These are phyloP conservation scores for Stylonectria norvegica DNA, from an alignment of 2,329 filamentous ascomycete genomes.

Conservation along the genomic window DNA sequence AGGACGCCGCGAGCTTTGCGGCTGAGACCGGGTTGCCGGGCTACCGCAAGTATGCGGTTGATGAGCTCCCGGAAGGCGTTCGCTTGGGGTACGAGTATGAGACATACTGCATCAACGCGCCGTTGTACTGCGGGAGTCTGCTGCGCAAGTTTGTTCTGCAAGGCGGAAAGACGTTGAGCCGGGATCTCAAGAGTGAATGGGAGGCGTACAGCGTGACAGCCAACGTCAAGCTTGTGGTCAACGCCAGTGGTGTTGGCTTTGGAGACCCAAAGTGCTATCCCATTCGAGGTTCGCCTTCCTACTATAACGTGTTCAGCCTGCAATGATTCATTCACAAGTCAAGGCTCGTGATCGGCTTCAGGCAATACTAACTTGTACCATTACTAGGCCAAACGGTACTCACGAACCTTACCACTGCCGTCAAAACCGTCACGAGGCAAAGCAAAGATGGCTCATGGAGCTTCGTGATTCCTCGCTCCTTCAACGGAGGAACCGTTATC, in stretches of 20 bases:
- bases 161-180: constrained; percentile 28
- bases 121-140: constrained; percentile 46
- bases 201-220: constrained; percentile 28
- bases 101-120: constrained; percentile 54
- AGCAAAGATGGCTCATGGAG: constrained; percentile 60
- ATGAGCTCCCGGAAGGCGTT: constrained; percentile 42
- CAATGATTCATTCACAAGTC: too few relatives aligned
- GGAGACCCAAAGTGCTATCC: constrained; percentile 32
- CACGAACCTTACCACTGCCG: constrained; percentile 35
- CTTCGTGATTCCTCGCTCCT: constrained; percentile 59
- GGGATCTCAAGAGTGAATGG: constrained; percentile 30
- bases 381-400: constrained; percentile 33
- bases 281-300: constrained; percentile 27
- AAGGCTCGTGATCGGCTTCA: too few relatives aligned
- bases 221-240: constrained; percentile 27
- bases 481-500: constrained; percentile 61
- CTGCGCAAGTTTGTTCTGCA: constrained; percentile 31
- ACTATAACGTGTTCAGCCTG: not conserved
- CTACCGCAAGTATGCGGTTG: constrained; percentile 26
- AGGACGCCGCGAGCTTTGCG: constrained; percentile 24
- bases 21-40: constrained; percentile 28
- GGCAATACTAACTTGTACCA: too few relatives aligned
- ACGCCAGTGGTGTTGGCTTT: constrained; percentile 35
- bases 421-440: constrained; percentile 53
- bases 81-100: constrained; percentile 49